phyloP scores from a whole-genome alignment of 75 land plant species.

The Pinus albicaulis region DNA sequence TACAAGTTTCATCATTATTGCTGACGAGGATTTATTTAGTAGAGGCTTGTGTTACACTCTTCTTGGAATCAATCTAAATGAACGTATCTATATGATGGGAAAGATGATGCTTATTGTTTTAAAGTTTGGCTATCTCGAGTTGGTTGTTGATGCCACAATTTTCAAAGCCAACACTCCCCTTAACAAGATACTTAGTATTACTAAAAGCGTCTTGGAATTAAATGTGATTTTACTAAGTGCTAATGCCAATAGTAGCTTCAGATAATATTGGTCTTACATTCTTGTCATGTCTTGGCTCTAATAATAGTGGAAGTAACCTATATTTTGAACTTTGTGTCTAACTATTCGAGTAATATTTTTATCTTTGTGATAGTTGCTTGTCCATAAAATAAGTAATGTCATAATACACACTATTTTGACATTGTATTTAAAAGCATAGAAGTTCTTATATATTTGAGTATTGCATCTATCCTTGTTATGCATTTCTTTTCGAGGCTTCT shows the following conservation, averaged over 20 bases:
- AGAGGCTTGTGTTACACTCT: too few relatives aligned
- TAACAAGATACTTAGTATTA: background rate
- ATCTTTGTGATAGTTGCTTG: too few relatives aligned
- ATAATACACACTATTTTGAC: too few relatives aligned
- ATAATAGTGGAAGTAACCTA: too few relatives aligned
- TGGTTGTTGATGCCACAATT: background rate
- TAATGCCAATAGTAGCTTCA: background rate
- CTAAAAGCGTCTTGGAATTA: background rate
- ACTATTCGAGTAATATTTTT: too few relatives aligned
- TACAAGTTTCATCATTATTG: background rate
- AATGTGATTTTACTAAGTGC: background rate
- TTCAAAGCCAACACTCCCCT: background rate
- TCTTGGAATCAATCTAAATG: background rate
- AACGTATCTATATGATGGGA: background rate
- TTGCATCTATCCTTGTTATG: too few relatives aligned
- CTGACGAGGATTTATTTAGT: background rate
- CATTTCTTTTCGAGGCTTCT: too few relatives aligned
- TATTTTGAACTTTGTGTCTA: too few relatives aligned
- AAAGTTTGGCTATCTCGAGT: background rate
- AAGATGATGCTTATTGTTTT: background rate
- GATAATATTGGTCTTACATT: background rate
- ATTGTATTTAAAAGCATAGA: too few relatives aligned
- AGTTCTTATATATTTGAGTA: too few relatives aligned
- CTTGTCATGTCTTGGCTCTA: background rate
- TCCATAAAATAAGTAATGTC: too few relatives aligned